Conservation (phyloP, 2,329 filamentous ascomycete species). For the Claviceps purpurea region DNA sequence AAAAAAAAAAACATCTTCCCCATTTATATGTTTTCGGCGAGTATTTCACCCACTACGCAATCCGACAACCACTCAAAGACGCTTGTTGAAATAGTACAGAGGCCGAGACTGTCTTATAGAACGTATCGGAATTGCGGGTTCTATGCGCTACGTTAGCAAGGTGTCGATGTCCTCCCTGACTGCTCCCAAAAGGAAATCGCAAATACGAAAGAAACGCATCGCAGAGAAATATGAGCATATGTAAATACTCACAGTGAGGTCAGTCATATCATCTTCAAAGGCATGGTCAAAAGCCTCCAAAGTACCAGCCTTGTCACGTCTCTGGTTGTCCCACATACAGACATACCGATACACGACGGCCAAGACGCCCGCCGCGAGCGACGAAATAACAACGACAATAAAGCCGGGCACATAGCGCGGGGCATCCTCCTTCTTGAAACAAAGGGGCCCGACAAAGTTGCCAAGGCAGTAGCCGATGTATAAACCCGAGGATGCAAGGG, state of each 20-base stretch:
- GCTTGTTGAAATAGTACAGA: no score
- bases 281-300: background rate
- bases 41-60: no score
- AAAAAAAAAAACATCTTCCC: no score
- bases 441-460: slow-evolving; percentile 28
- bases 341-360: background rate
- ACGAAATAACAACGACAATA: background rate
- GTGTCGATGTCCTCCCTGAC: background rate
- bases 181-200: no score
- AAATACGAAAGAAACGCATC: background rate
- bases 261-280: background rate
- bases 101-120: background rate
- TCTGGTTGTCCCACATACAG: background rate
- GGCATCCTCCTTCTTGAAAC: slow-evolving; percentile 22
- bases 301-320: background rate
- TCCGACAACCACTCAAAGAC: no score
- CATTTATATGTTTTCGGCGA: no score
- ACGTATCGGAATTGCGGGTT: background rate
- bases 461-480: slow-evolving; percentile 25
- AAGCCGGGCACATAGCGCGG: slow-evolving; percentile 36
- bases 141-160: background rate
- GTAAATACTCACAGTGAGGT: background rate
- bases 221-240: background rate
- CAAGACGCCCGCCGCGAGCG: background rate
- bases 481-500: background rate